phyloP scores from a whole-genome alignment of 148 eudicot genomes.

The Heliamphora exappendiculata region DNA sequence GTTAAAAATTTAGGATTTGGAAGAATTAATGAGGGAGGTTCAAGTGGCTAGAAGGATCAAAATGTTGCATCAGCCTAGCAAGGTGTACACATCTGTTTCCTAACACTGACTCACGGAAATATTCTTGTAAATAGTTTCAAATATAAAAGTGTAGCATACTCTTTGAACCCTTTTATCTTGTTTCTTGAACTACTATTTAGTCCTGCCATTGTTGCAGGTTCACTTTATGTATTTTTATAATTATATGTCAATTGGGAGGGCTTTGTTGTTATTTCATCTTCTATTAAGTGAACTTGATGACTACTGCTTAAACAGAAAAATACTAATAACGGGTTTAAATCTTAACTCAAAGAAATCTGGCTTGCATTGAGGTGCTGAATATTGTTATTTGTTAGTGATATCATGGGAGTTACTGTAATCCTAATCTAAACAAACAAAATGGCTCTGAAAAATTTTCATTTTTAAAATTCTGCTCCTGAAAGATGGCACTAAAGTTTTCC shows the following conservation, averaged over 20 bases:
- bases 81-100: constrained; percentile 34
- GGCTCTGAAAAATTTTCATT: not conserved
- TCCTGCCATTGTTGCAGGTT: not conserved
- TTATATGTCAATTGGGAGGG: not conserved
- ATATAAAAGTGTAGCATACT: not conserved
- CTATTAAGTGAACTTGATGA: not conserved
- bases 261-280: not conserved
- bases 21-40: constrained; percentile 91
- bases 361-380: not conserved
- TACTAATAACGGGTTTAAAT: not conserved
- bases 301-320: not conserved
- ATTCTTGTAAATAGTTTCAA: not conserved
- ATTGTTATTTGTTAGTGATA: not conserved
- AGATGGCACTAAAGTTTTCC: not conserved
- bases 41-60: constrained; percentile 98
- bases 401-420: not conserved
- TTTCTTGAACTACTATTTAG: not conserved
- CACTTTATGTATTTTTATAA: not conserved
- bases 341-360: not conserved
- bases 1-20: constrained; percentile 56
- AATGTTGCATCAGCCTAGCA: constrained; percentile 99
- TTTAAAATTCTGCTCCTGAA: not conserved
- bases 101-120: not conserved
- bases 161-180: constrained; percentile 5
- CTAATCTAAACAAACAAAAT: not conserved